Percentiles rank a stretch among this genome's conserved stretches.
These are phyloP conservation scores for Davidsoniella australis DNA, from an alignment of 2,329 filamentous ascomycete species.

Conservation along the genomic window DNA sequence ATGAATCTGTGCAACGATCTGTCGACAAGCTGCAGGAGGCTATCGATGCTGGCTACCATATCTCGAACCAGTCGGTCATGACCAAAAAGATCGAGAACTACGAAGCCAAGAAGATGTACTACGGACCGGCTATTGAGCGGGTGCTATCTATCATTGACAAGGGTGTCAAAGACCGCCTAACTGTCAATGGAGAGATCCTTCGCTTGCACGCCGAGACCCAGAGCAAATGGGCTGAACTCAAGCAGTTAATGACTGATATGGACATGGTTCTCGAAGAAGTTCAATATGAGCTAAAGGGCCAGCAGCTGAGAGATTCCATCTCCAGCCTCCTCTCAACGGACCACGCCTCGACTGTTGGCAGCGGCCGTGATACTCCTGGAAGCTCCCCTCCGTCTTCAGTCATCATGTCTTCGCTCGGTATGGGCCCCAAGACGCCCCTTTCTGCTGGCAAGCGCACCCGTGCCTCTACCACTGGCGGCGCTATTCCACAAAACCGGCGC, in stretches of 20 bases:
- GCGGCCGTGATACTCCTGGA: conserved; percentile 52
- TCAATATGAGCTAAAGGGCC: conserved; percentile 41
- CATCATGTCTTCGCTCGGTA: conserved; percentile 38
- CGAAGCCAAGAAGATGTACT: conserved; percentile 87
- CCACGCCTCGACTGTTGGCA: conserved; percentile 46
- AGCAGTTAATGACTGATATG: conserved; percentile 60
- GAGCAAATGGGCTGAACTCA: conserved; percentile 61
- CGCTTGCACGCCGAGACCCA: conserved; percentile 74
- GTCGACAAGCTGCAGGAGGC: conserved; percentile 66
- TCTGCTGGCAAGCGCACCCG: conserved; percentile 28
- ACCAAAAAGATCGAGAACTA: conserved; percentile 81
- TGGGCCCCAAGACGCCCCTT: conserved; percentile 30
- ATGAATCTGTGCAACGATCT: conserved; percentile 81
- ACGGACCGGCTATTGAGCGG: conserved; percentile 80
- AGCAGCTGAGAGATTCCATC: conserved; percentile 77
- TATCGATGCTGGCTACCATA: conserved; percentile 55
- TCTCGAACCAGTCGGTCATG: conserved; percentile 52
- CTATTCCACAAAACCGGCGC: conserved; percentile 27
- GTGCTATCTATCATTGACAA: conserved; percentile 87
- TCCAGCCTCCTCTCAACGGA: conserved; percentile 75
- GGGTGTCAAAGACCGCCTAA: conserved; percentile 87
- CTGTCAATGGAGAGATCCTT: conserved; percentile 89
- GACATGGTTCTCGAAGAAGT: conserved; percentile 61
- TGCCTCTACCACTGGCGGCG: conserved; percentile 26
- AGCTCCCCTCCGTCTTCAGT: conserved; percentile 48